phyloP scores from a whole-genome alignment of 106 monocot species.

The Acanthochlamys bracteata region DNA sequence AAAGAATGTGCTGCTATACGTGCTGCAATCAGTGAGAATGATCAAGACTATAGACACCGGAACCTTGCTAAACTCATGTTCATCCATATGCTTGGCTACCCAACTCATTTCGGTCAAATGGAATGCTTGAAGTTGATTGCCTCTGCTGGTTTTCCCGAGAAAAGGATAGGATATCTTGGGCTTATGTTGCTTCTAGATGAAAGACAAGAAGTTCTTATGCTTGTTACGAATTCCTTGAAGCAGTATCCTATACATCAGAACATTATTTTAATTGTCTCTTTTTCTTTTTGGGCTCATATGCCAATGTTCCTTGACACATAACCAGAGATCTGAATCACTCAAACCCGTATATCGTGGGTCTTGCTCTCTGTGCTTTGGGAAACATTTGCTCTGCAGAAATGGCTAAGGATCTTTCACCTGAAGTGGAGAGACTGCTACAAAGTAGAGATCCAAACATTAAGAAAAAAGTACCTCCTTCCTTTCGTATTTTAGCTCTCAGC shows the following conservation, averaged over 20 bases:
- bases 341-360: conserved; percentile 88
- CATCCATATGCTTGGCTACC: conserved; percentile 98
- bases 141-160: conserved; percentile 88
- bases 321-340: conserved; percentile 97
- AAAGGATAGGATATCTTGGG: conserved; percentile 92
- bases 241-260: conserved; percentile 62
- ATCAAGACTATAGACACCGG: conserved; percentile 91
- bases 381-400: conserved; percentile 99
- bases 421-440: conserved; percentile 85
- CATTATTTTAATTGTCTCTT: not conserved
- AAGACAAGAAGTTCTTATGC: conserved; percentile 99
- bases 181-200: conserved; percentile 99
- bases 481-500: conserved; percentile 6
- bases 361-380: conserved; percentile 95
- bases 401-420: conserved; percentile 97
- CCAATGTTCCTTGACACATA: conserved; percentile 26
- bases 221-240: conserved; percentile 98
- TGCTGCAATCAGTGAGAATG: conserved; percentile 92
- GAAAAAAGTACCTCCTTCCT: conserved; percentile 71
- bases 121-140: conserved; percentile 98
- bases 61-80: conserved; percentile 99
- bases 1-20: conserved; percentile 99
- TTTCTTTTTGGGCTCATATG: not conserved
- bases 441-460: conserved; percentile 91
- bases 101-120: conserved; percentile 99